Conservation (phyloP, 257 asterid species). For the Osmanthus fragrans region DNA sequence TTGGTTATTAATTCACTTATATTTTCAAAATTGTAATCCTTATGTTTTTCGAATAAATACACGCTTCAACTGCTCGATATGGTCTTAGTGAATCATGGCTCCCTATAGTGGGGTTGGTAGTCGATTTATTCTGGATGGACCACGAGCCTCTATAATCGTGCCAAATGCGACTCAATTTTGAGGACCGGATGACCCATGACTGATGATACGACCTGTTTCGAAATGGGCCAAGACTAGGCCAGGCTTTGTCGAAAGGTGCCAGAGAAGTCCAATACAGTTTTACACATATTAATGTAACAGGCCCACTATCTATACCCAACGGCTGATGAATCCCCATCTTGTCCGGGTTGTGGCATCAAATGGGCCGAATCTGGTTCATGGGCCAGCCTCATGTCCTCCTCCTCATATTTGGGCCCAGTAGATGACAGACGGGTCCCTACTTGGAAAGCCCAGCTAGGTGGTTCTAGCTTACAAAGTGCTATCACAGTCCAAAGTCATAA, state of each 20-base stretch:
- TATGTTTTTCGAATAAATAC: no score
- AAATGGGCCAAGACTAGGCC: no score
- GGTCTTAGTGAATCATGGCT: no score
- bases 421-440: background rate
- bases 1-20: no score
- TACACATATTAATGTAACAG: background rate
- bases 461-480: background rate
- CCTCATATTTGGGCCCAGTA: background rate
- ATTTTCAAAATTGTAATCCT: no score
- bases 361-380: background rate
- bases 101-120: background rate
- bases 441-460: no score
- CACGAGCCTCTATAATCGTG: background rate
- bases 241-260: background rate
- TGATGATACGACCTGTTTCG: no score
- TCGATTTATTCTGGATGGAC: background rate
- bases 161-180: background rate
- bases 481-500: background rate
- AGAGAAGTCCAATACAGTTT: background rate
- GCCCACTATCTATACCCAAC: background rate
- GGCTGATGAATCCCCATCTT: background rate
- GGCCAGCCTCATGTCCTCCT: background rate
- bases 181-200: no score
- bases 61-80: no score
- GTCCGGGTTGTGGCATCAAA: background rate